These are phyloP conservation scores for Phytophthora rubi DNA, from an alignment of 352 stramenopile species.

Conservation along the genomic window DNA sequence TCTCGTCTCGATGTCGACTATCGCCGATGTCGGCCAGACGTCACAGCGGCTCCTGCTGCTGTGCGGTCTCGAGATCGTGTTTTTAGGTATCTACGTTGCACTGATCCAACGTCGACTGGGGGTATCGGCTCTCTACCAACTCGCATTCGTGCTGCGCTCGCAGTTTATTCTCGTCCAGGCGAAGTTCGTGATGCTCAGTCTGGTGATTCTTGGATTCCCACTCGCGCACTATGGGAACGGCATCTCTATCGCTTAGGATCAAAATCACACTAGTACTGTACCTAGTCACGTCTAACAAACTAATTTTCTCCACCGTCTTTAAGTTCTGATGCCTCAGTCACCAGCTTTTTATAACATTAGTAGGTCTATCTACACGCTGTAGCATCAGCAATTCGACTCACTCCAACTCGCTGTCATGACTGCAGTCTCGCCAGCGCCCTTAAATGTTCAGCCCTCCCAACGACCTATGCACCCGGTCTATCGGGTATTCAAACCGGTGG, in stretches of 20 bases:
- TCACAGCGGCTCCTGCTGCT: slow-evolving; percentile 1
- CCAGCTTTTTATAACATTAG: neutral
- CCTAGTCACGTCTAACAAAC: neutral
- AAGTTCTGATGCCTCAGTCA: neutral
- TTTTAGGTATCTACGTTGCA: slow-evolving; percentile 14
- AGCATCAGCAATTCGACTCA: neutral
- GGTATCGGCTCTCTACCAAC: slow-evolving; percentile 3
- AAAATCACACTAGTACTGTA: neutral
- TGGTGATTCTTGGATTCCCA: slow-evolving; percentile 28
- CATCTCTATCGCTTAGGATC: slow-evolving; percentile 7
- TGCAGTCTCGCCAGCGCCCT: slow-evolving; percentile 5
- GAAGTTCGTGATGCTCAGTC: slow-evolving; percentile 16
- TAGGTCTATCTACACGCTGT: neutral
- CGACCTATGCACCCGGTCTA: neutral
- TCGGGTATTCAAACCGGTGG: neutral
- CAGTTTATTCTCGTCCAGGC: slow-evolving; percentile 21
- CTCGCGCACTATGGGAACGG: slow-evolving; percentile 23
- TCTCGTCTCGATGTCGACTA: slow-evolving; percentile 4
- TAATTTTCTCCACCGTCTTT: neutral
- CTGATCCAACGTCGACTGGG: slow-evolving; percentile 2
- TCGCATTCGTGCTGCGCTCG: slow-evolving; percentile 28
- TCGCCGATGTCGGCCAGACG: neutral
- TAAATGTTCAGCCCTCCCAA: neutral
- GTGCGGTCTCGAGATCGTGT: slow-evolving; percentile 7
- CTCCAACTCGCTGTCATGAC: slow-evolving; percentile 8